Evolutionary conservation across 2,329 filamentous ascomycete species (phyloP).

Genomic region (Alternaria longipes): DNA sequence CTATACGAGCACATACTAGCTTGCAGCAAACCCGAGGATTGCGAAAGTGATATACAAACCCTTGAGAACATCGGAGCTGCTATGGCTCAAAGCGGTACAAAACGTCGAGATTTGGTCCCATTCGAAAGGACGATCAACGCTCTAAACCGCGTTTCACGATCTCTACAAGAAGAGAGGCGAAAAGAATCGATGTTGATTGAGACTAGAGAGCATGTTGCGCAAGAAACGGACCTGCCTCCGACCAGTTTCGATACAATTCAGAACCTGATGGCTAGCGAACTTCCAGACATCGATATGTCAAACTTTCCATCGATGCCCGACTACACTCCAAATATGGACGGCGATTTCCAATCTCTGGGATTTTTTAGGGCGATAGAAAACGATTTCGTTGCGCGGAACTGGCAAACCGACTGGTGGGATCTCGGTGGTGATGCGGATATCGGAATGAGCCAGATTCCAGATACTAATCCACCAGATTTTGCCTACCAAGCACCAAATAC

Average conservation of each 20-base stretch:
- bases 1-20: conserved; percentile 43
- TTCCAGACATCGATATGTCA: conserved; percentile 28
- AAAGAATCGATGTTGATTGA: neutral
- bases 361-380: conserved; percentile 42
- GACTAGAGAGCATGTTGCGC: neutral
- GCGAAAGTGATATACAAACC: conserved; percentile 34
- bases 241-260: conserved; percentile 20
- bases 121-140: conserved; percentile 41
- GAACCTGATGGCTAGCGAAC: conserved; percentile 19
- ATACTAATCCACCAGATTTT: neutral
- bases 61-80: conserved; percentile 34
- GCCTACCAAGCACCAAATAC: neutral
- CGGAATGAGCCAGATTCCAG: conserved; percentile 3
- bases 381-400: conserved; percentile 42
- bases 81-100: conserved; percentile 30
- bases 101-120: conserved; percentile 28
- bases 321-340: conserved; percentile 27
- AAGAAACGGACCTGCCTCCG: neutral
- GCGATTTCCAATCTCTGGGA: conserved; percentile 33
- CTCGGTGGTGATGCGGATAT: conserved; percentile 19
- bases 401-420: conserved; percentile 44
- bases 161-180: conserved; percentile 34
- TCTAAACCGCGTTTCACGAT: conserved; percentile 41
- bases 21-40: conserved; percentile 31
- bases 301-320: conserved; percentile 29